Base-by-base conservation (phyloP, 768 basidiomycete genomes). In the Phaeolepiota aurea region DNA sequence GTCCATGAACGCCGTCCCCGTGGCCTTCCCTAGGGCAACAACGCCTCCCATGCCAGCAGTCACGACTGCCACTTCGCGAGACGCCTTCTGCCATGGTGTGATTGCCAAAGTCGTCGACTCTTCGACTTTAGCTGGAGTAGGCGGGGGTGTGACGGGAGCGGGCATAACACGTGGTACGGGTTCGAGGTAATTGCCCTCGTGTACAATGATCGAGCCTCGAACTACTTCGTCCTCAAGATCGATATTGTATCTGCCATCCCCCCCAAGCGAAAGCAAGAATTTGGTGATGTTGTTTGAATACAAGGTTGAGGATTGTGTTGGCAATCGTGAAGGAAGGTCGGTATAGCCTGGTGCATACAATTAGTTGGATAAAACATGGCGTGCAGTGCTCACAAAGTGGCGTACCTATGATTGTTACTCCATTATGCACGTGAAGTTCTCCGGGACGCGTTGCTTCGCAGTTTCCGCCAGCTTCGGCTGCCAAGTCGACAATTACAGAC, bases 241-340 rank as follows among this genome's bases (percentile, higher is more conserved):
- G 40, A 92, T 63, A 4, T 58, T 59, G 54, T 78, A 91, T 34
- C 66, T 74, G 33, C 68, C 70, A 32, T 81, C 72, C 28, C 71
- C 71, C 11, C 81, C 79, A 5, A 92, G 74, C 3, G 88, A 89
- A 12, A 91, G 67, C 32, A 92, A 69, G 62, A 92, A 91, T 56
- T 92, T 92, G 25, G 84, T 82, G 47, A 92, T 80, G 53, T 92
- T 92, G 61, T 92, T 92, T 4, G 89, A 92, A 57, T 92, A 92
- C 4, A 92, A 64, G 2, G 87, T 88, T 3, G 86, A 88, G 3
- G 87, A 87, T 52, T 92, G 89, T 0, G 89, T 92, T 12, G 89
- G 89, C 23, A 92, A 64, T 28, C 89, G 76, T n/a, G 87, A 89
- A 4, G 88, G 82, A 37, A 91, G 66, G 59, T 92, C 89, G 36